Base-by-base conservation (phyloP, 768 basidiomycete genomes). In the Lentinus brumalis region DNA sequence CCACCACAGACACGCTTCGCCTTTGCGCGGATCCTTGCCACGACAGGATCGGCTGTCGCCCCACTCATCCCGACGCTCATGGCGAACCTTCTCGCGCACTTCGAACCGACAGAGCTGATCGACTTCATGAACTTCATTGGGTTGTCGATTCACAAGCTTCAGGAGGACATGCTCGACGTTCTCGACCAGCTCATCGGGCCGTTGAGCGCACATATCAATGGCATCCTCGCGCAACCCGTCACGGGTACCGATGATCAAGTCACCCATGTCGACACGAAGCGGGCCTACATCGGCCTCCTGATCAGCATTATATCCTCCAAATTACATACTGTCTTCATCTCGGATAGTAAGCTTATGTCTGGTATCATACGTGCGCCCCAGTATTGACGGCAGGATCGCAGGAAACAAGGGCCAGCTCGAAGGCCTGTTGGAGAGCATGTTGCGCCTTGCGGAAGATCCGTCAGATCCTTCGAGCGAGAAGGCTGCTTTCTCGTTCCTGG, bases 101-200 rank as follows among this genome's bases (percentile, higher is more conserved):
- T 96, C 69, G 94, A 97, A 65, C 89, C 94, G 1, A 84, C 89
- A 7, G 97, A 99, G 73, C 78, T 99, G 59, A 88, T 91, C 31
- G 97, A 99, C 70, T 96, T 98, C 69, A 89, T 98, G 82, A 91
- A 89, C 69, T 98, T 99, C 78, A 90, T 99, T 56, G 90, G 90
- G 7, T 79, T 97, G 9, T 78, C 98, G 55, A 88, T 96, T 54
- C 94, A 96, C 73, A 92, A 92, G 71, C 83, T 98, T 56, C 92
- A 94, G 94, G 83, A 83, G 65, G 89, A 94, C 68, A 85, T 98
- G 75, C 90, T 91, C 67, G 83, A 86, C 61, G 94, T 98, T 30
- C 77, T 98, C 61, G 94, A 98, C 71, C 87, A 96, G 69, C 83
- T 98, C 39, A 84, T 98, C 55, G 86, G 89, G 2, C 95, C 96